Evolutionary conservation across 164 flowering plant species (phyloP).

Genomic region (Aristolochia fimbriata): DNA sequence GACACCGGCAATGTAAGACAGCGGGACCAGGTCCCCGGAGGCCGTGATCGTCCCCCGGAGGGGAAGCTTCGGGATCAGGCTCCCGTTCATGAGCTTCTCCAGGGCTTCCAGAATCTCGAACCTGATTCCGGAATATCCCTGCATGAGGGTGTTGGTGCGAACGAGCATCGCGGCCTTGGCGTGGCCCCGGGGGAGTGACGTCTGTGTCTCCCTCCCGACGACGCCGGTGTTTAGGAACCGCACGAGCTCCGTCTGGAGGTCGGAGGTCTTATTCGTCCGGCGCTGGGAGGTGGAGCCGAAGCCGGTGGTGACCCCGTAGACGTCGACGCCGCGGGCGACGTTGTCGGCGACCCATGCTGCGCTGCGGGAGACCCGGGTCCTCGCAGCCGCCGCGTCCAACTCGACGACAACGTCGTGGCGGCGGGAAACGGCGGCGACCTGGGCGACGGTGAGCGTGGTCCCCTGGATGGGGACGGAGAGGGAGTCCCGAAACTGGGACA

Average conservation of each 20-base stretch:
- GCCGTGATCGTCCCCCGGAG: constrained; percentile 26
- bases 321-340: constrained; percentile 29
- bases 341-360: constrained; percentile 41
- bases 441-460: constrained; percentile 33
- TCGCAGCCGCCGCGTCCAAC: constrained; percentile 26
- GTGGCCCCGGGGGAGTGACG: constrained; percentile 13
- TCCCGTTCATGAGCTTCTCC: constrained; percentile 23
- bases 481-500: constrained; percentile 22
- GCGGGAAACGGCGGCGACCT: constrained; percentile 40
- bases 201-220: constrained; percentile 17
- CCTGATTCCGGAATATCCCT: constrained; percentile 38
- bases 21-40: constrained; percentile 17
- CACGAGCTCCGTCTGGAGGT: constrained; percentile 46
- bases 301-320: constrained; percentile 50
- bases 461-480: constrained; percentile 31
- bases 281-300: constrained; percentile 45
- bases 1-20: constrained; percentile 32
- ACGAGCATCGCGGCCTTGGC: constrained; percentile 26
- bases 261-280: constrained; percentile 26
- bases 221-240: constrained; percentile 43
- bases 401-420: constrained; percentile 19
- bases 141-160: constrained; percentile 32
- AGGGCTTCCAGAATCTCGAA: constrained; percentile 33
- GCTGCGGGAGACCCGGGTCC: constrained; percentile 27
- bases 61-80: constrained; percentile 22